Evolutionary conservation across 441 rosid genomes (phyloP), one percentile per base, ranked within the genome.

Genomic region (Croton laevigatus): DNA sequence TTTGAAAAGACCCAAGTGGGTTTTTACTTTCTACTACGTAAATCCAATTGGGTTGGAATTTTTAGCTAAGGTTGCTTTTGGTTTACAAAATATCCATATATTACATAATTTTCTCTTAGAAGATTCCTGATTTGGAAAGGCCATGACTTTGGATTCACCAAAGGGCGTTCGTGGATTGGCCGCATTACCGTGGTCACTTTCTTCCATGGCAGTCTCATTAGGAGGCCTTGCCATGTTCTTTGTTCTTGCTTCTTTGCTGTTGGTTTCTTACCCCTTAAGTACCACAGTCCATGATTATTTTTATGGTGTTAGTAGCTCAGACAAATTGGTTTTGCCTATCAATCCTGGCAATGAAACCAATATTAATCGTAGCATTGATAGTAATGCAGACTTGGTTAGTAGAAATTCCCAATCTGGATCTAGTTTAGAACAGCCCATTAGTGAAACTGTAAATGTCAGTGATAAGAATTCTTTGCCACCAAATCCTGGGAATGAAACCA

Each of bases 111-210:
- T 71, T 44, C 3, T 42, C 27, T 17, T 53, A 61, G 53, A 34
- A 19, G 2, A 8, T 48, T 20, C 40, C 72, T 69, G 23, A 63
- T 71, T 54, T 57, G 62, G 73, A 78, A 58, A 76, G 32, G 75
- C 81, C 71, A 89, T 92, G 97, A 77, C 83, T 51, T 59, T 81
- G 76, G 85, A 83, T 64, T 90, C 90, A 40, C 93, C 93, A 17
- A 81, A 71, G 69, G 81, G 32, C 32, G 32, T 81, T 58, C 74
- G 81, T 38, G 66, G 74, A 32, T 73, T 73, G 66, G 73, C 82
- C 67, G 78, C 79, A 0, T 84, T 88, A 65, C 94, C 94, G 3
- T 82, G 90, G 75, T 75, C 90, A 4, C 84, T 94, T 65, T 81
- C 93, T 19, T 76, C 87, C 11, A 82, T 92, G 75, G 81, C 82